These are phyloP conservation scores for Podospora anserina DNA, from an alignment of 495 filamentous ascomycete genomes.

Conservation along the genomic window DNA sequence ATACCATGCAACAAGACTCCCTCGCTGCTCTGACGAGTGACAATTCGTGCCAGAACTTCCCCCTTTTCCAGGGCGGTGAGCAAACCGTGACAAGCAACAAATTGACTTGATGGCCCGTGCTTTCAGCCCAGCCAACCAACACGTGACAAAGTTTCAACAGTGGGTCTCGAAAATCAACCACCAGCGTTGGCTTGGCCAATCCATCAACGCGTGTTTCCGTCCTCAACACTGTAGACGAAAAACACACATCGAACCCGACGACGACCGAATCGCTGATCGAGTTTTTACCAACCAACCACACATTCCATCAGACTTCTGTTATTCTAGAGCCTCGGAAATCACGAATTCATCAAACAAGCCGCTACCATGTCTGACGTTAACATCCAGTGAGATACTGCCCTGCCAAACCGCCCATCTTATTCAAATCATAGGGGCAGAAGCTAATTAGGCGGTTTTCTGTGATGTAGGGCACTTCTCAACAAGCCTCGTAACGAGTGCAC, in stretches of 20 bases:
- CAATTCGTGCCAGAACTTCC: not conserved
- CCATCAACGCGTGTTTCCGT: constrained; percentile 1
- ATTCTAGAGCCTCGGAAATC: not conserved
- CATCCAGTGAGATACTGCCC: constrained; percentile 24
- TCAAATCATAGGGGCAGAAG: not conserved
- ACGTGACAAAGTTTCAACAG: constrained; percentile 16
- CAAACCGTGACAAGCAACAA: not conserved
- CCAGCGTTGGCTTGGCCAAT: not conserved
- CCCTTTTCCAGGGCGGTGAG: not conserved
- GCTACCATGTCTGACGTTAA: constrained; percentile 29
- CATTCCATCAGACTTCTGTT: not conserved
- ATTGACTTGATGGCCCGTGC: not conserved
- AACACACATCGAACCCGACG: not conserved
- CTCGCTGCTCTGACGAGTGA: too few species aligned
- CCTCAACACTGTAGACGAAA: not conserved
- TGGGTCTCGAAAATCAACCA: constrained; percentile 10
- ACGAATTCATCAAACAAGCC: not conserved
- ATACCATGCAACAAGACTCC: not conserved
- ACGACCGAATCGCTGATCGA: not conserved
- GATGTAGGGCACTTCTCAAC: constrained; percentile 26
- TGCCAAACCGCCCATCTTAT: not conserved
- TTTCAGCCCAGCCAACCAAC: not conserved
- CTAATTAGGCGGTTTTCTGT: constrained; percentile 8
- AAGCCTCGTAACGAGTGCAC: constrained; percentile 35
- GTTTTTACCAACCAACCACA: not conserved